Evolutionary conservation across 116 monocot genomes (phyloP), one percentile per base, ranked within the genome.

Genomic region (Posidonia oceanica): DNA sequence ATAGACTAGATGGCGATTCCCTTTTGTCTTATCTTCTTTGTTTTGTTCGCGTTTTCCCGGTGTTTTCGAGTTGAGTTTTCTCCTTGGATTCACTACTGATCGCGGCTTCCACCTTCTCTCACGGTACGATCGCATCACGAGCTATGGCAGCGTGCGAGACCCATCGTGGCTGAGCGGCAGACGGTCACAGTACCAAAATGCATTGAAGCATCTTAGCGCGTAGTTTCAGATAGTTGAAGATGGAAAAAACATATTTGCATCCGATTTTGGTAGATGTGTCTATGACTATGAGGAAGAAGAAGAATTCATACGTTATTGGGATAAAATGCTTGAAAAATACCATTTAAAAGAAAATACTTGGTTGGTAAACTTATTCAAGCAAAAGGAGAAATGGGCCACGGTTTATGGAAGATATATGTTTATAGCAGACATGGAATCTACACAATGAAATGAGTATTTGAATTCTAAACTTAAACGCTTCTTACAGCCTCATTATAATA

Each of bases 321-420:
- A 72, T 48, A 36, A 51, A 3, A 64, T 72, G 72, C 36, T 72
- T 22, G 63, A 15, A 63, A 63, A 72, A 36, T 53, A 72, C 59
- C 6, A 51, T 16, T 36, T 64, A 12, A 36, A 23, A 4, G 52
- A 72, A 12, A 72, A 72, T 29, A 4, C 21, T 5, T 72, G 72
- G 72, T 54, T 72, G 63, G 21, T 37, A 52, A 11, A 8, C 1
- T 14, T 36, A 29, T 72, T 63, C 17, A 42, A 72, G 29, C 29
- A 29, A 29, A 29, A 29, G 29, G 29, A 29, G 29, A 0, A 38
- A 57, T 70, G 54, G 70, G 70, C 70, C 5, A 52, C 56, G 70
- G 29, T 55, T 10, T 70, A 70, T 70, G 29, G 70, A 17, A 14
- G 54, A 16, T 5, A 70, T 36, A 39, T 51, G 7, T 70, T 70